Evolutionary conservation across 371 early-diverging fungal species (phyloP), one percentile per base, ranked within the genome.

Genomic region (Mucor piriformis): DNA sequence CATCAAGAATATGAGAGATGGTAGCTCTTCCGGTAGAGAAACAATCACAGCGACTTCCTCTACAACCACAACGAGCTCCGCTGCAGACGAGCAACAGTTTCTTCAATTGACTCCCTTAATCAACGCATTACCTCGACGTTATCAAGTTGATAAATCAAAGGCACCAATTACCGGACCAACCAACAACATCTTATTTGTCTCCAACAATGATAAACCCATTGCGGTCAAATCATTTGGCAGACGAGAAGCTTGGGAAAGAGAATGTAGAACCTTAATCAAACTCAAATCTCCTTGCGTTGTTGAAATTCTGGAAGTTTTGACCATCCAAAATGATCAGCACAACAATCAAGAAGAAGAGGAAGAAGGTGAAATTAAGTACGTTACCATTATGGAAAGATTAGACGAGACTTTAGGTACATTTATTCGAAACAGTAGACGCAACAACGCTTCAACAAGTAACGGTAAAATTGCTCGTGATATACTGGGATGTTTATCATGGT

Each of bases 181-280:
- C 18, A 80, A 80, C 15, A 66, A 57, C 13, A 67, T 80, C 3
- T 38, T 80, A n/a, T 80, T 67, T 64, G 75, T 63, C 4, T 59
- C 59, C 2, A 29, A 59, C 6, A 50, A 54, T 2, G 25, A 52
- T 5, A 24, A n/a, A 0, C 47, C 32, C 3, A 66, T 62, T 3
- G 67, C 71, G 3, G 64, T 80, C 44, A 80, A 80, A 43, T 53
- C 63, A 13, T 80, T 80, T 70, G 77, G 73, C n/a, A 55, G 80
- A 44, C 63, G 80, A 10, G 80, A 80, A 61, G 77, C 80, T 21
- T 80, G 80, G 80, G 80, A 80, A 33, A 62, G 80, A 35, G 80
- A 80, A 60, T 79, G 79, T 34, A 66, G 73, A 3, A 70, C 72
- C 0, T 50, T 79, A 37, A 69, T 72, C 24, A 73, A 70, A 47